phyloP scores from a whole-genome alignment of 106 monocot species.

The Allium fistulosum region DNA sequence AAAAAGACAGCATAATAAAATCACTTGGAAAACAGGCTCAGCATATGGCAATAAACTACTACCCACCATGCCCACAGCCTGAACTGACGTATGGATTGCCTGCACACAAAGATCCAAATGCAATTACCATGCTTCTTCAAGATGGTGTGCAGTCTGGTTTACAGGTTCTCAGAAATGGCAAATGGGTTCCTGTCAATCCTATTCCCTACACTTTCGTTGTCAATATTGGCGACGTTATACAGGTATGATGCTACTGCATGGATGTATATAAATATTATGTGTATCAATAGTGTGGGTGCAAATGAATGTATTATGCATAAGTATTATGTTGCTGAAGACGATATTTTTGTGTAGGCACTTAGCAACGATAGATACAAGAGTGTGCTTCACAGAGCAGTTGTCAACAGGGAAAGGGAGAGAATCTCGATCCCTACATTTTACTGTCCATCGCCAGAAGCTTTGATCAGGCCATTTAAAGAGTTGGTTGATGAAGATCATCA shows the following conservation, averaged over 20 bases:
- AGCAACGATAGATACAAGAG: slow-evolving; percentile 68
- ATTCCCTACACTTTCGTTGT: slow-evolving; percentile 19
- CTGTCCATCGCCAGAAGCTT: slow-evolving; percentile 36
- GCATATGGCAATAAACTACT: slow-evolving; percentile 82
- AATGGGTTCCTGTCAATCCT: slow-evolving; percentile 32
- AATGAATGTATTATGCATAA: not conserved
- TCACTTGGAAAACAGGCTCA: slow-evolving; percentile 60
- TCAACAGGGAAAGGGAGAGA: slow-evolving; percentile 24
- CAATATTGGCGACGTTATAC: slow-evolving; percentile 41
- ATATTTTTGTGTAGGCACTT: slow-evolving; percentile 27
- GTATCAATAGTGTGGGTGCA: no score
- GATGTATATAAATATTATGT: no score
- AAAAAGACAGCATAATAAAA: slow-evolving; percentile 37
- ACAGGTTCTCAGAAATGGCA: slow-evolving; percentile 28
- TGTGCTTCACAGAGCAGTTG: slow-evolving; percentile 49
- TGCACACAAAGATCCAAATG: slow-evolving; percentile 56
- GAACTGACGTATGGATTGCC: slow-evolving; percentile 68
- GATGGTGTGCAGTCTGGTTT: slow-evolving; percentile 25
- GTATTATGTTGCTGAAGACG: not conserved
- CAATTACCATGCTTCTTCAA: slow-evolving; percentile 36
- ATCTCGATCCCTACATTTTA: slow-evolving; percentile 37
- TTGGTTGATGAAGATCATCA: slow-evolving; percentile 17
- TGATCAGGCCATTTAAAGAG: slow-evolving; percentile 28
- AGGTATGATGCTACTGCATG: slow-evolving; percentile 8
- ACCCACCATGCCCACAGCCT: slow-evolving; percentile 70